phyloP scores from a whole-genome alignment of 2,329 filamentous ascomycete species.

The Orbilia blumenaviensis region DNA sequence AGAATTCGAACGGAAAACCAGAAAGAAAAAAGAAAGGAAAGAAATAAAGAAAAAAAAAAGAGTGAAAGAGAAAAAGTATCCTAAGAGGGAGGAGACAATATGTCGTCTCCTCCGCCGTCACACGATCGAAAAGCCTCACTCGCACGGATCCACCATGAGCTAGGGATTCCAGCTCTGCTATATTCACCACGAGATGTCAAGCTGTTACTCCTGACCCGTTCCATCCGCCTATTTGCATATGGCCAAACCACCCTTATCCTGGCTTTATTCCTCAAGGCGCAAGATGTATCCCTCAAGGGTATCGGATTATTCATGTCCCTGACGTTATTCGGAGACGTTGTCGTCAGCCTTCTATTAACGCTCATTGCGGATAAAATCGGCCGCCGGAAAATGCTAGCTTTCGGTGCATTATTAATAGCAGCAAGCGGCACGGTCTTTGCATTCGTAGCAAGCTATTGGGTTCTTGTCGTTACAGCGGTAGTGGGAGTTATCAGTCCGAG shows the following conservation, averaged over 20 bases:
- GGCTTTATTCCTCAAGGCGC: slow-evolving; percentile 67
- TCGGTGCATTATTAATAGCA: slow-evolving; percentile 68
- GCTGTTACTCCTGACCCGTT: slow-evolving; percentile 69
- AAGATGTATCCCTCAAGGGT: slow-evolving; percentile 65
- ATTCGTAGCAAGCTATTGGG: slow-evolving; percentile 67
- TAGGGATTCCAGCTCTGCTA: slow-evolving; percentile 62
- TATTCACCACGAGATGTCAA: slow-evolving; percentile 66
- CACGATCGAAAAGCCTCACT: slow-evolving; percentile 19
- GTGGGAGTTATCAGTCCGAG: slow-evolving; percentile 71
- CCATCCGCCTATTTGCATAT: slow-evolving; percentile 72
- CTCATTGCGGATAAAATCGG: slow-evolving; percentile 69
- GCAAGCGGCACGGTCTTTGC: slow-evolving; percentile 69
- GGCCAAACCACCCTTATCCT: slow-evolving; percentile 69
- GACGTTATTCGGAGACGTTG: slow-evolving; percentile 70
- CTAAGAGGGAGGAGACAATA: neutral
- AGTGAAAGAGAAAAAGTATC: too few relatives aligned
- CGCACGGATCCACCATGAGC: slow-evolving; percentile 23
- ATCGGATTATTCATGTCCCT: slow-evolving; percentile 74
- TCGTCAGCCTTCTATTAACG: slow-evolving; percentile 70
- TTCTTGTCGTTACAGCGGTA: slow-evolving; percentile 68
- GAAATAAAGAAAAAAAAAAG: neutral
- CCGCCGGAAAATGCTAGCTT: slow-evolving; percentile 66
- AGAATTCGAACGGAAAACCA: neutral
- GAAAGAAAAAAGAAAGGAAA: neutral
- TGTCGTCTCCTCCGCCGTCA: neutral